Conservation (phyloP, 768 basidiomycete species). For the Tricholoma sp. region DNA sequence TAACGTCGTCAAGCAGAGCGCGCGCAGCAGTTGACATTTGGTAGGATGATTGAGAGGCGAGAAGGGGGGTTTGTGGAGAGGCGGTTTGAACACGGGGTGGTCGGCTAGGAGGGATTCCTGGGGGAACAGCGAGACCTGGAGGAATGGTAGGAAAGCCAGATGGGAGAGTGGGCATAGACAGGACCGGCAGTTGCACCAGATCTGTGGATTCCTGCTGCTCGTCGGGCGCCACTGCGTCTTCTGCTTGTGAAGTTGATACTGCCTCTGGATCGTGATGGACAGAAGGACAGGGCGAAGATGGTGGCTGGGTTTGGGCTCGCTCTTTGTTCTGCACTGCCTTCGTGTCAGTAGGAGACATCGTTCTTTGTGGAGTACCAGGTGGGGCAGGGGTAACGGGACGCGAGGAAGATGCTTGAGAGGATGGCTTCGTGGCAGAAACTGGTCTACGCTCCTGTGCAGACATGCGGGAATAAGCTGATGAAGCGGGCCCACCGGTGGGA, state of each 20-base stretch:
- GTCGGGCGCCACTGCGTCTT: slow-evolving; percentile 26
- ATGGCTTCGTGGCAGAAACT: slow-evolving; percentile 30
- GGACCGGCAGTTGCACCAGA: slow-evolving; percentile 26
- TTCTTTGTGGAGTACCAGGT: slow-evolving; percentile 30
- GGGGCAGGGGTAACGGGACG: slow-evolving; percentile 54
- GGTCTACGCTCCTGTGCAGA: slow-evolving; percentile 39
- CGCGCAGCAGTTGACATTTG: slow-evolving; percentile 86
- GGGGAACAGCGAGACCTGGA: slow-evolving; percentile 53
- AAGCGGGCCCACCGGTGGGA: slow-evolving; percentile 17
- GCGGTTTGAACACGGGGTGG: slow-evolving; percentile 44
- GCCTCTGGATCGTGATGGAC: slow-evolving; percentile 45
- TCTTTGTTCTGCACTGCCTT: slow-evolving; percentile 39
- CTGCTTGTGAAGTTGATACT: slow-evolving; percentile 42
- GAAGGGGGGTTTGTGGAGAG: slow-evolving; percentile 45
- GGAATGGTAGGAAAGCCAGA: slow-evolving; percentile 41
- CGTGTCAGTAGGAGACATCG: slow-evolving; percentile 39
- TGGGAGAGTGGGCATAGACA: slow-evolving; percentile 29
- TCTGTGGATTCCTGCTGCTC: slow-evolving; percentile 27
- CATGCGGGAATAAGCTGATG: slow-evolving; percentile 24
- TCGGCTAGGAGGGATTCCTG: slow-evolving; percentile 55
- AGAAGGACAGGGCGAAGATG: slow-evolving; percentile 39
- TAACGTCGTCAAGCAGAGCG: slow-evolving; percentile 80
- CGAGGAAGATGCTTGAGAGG: slow-evolving; percentile 52
- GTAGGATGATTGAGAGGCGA: slow-evolving; percentile 61
- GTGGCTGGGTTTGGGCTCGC: slow-evolving; percentile 14